These are phyloP conservation scores for Vickermania ingenoplastis DNA, from an alignment of 208 protist genomes.

Conservation along the genomic window DNA sequence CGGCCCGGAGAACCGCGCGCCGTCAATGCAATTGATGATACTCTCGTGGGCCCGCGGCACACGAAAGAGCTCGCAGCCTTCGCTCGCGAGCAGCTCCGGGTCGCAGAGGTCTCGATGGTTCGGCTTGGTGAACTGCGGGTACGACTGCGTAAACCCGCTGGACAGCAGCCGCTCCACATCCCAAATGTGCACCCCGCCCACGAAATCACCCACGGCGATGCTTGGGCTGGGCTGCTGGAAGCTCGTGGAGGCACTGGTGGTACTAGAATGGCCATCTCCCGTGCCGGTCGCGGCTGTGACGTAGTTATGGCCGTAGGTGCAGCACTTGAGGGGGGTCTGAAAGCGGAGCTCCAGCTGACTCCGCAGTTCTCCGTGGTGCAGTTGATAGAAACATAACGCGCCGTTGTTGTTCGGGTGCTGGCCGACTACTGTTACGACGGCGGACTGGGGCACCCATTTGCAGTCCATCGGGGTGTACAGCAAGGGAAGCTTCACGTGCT, in stretches of 20 bases:
- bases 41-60: conserved; percentile 77
- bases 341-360: conserved; percentile 39
- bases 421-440: conserved; percentile 68
- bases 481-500: conserved; percentile 85
- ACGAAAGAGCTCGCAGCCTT: conserved; percentile 19
- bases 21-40: conserved; percentile 94
- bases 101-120: background rate
- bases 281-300: background rate
- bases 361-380: conserved; percentile 73
- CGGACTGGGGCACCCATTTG: conserved; percentile 83
- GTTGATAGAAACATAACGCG: conserved; percentile 59
- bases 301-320: conserved; percentile 79
- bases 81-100: conserved; percentile 5
- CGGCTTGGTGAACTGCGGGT: conserved; percentile 22
- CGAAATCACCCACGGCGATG: conserved; percentile 83
- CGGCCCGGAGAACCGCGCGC: conserved; percentile 68
- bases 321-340: conserved; percentile 79
- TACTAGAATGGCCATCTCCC: conserved; percentile 4
- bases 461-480: conserved; percentile 88
- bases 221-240: conserved; percentile 8
- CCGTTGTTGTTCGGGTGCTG: conserved; percentile 86
- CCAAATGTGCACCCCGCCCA: conserved; percentile 71
- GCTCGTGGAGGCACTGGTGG: conserved; percentile 2
- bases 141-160: background rate
- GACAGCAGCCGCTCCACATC: conserved; percentile 49